A percentile compares a stretch with the other conserved stretches of the same genome.
These are phyloP conservation scores for Triticum monococcum DNA, from an alignment of 176 grass and related monocot species.

Conservation along the genomic window DNA sequence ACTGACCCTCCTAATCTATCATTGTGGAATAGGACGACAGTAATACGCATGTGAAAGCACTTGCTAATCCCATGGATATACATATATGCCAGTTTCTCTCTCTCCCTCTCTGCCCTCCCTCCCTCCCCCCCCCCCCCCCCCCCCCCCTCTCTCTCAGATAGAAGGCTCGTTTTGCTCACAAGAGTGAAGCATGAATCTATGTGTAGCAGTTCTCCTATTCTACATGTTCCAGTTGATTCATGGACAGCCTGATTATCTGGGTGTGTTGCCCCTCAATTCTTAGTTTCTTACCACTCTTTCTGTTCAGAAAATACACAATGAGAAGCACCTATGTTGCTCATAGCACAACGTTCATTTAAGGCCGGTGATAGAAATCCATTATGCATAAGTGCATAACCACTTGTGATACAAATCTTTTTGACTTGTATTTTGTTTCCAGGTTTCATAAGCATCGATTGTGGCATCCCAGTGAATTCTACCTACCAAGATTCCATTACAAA, in stretches of 20 bases:
- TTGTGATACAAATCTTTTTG: background rate
- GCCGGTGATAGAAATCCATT: background rate
- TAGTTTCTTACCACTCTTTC: background rate
- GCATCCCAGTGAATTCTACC: constrained; percentile 21
- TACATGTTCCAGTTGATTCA: constrained; percentile 23
- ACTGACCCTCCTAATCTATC: background rate
- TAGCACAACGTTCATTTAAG: background rate
- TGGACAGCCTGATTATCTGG: constrained; percentile 26
- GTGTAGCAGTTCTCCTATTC: constrained; percentile 12
- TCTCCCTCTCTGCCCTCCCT: background rate
- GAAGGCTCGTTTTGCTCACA: constrained; percentile 17
- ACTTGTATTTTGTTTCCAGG: constrained; percentile 35
- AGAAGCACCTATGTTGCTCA: background rate
- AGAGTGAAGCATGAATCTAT: constrained; percentile 11
- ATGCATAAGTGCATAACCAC: background rate
- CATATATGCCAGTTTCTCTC: background rate
- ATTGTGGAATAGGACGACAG: background rate
- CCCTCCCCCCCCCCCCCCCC: too few species aligned
- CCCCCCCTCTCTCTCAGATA: background rate
- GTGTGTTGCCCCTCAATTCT: background rate
- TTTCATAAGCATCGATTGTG: constrained; percentile 78
- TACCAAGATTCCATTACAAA: constrained; percentile 13
- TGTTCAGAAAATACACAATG: background rate
- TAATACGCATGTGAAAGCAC: background rate
- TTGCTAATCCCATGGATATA: background rate